Evolutionary conservation across 2,329 filamentous ascomycete genomes (phyloP), one percentile per base, ranked within the genome.

Genomic region (Aspergillus sp.): DNA sequence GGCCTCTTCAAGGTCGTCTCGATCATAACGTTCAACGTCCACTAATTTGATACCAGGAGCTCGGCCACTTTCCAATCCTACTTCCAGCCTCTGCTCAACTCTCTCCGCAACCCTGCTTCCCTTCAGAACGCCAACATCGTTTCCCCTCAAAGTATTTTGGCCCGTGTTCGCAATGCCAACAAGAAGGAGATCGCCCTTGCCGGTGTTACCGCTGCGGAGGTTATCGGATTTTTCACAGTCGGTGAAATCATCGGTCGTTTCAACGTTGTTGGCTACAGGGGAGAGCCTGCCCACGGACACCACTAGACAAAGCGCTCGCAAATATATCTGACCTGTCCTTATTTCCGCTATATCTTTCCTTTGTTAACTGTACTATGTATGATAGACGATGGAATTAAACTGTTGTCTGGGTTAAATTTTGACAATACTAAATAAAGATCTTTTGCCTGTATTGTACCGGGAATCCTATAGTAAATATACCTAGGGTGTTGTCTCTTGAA

Each of bases 221-320:
- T 91, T 51, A 79, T 99, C 66, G 95, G 95, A 61, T 99, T 99
- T 86, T 99, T 98, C 85, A 96, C 93, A 61, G 86, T 98, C 55
- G 95, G 95, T 65, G 93, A 98, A 84, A 98, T 99, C 77, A 87
- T 99, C 70, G 95, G 95, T 70, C 86, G 93, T 72, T 86, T 95
- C 81, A 98, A 99, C 89, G 77, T 99, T 68, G 83, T 99, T 68
- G 95, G 95, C 64, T 99, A 99, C 84, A 85, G 84, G 77, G 89
- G 90, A 73, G 86, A 90, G 74, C 73, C 75, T 64, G 76, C 76
- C 62, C 83, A 77, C 62, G 65, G 62, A 61, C 71, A 75, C 70
- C 73, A 74, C 62, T 62, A 67, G 65, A 65, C 62, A 58, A 66
- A 60, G 63, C 61, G 64, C 61, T 64, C 65, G 59, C 58, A 66